A percentile compares a stretch with the other conserved stretches of the same genome.
phyloP scores from a whole-genome alignment of 805 yeast species.

The Kluyveromyces wickerhamii region DNA sequence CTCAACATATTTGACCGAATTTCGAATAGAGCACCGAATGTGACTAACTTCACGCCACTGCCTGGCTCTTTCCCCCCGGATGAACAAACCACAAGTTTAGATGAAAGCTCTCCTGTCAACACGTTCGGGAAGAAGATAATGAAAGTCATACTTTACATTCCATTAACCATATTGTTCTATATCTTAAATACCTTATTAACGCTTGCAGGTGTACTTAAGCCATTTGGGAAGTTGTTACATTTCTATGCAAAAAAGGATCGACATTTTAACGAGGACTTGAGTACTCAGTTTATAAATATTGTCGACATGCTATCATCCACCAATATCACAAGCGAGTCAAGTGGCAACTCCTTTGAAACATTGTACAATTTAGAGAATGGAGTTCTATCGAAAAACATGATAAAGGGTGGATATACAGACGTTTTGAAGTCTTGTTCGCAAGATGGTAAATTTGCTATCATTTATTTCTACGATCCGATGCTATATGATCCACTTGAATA shows the following conservation, averaged over 20 bases:
- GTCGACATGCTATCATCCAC: background rate
- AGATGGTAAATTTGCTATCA: constrained; percentile 62
- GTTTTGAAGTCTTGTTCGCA: constrained; percentile 65
- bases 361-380: constrained; percentile 21
- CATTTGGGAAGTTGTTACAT: constrained; percentile 15
- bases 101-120: too few species aligned
- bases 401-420: constrained; percentile 71
- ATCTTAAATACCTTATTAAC: constrained; percentile 9
- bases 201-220: constrained; percentile 14
- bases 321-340: background rate
- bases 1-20: constrained; percentile 3
- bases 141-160: constrained; percentile 10
- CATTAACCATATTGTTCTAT: constrained; percentile 15
- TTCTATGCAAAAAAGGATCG: constrained; percentile 18
- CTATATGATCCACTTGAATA: constrained; percentile 55
- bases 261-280: constrained; percentile 4
- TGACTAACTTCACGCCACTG: constrained; percentile 10
- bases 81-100: background rate
- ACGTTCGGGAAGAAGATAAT: constrained; percentile 6
- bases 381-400: constrained; percentile 10
- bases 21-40: background rate
- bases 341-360: constrained; percentile 18
- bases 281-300: constrained; percentile 1
- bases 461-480: constrained; percentile 64
- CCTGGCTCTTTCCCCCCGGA: constrained; percentile 9